A percentile compares a stretch with the other conserved stretches of the same genome.
These are phyloP conservation scores for Parasarocladium wereldwijsianum DNA, from an alignment of 2,329 filamentous ascomycete species.

Conservation along the genomic window DNA sequence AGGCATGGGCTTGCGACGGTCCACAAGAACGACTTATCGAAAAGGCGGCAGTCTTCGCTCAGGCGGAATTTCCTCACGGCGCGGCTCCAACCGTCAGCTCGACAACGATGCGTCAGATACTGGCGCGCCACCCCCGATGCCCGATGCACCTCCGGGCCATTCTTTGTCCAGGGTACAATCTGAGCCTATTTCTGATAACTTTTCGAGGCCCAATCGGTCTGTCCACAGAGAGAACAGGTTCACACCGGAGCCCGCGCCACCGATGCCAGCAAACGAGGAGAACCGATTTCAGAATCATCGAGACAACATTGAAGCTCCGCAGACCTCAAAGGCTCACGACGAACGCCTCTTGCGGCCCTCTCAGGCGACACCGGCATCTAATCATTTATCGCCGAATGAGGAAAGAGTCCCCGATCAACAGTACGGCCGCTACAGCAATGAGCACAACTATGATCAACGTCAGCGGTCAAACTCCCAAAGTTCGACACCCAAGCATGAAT, in stretches of 20 bases:
- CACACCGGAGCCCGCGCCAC: slow-evolving; percentile 31
- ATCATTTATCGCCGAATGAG: slow-evolving; percentile 3
- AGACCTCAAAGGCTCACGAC: slow-evolving; percentile 22
- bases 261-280: neutral
- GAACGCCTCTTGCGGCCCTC: slow-evolving; percentile 1
- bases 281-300: neutral
- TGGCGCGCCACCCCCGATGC: slow-evolving; percentile 16
- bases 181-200: slow-evolving; percentile 42
- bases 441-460: too few species aligned
- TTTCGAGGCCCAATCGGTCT: slow-evolving; percentile 41
- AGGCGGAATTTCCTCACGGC: slow-evolving; percentile 61
- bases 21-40: slow-evolving; percentile 82
- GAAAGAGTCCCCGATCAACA: neutral
- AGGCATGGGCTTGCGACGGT: slow-evolving; percentile 70
- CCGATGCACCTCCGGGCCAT: slow-evolving; percentile 33
- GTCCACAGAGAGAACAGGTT: slow-evolving; percentile 34
- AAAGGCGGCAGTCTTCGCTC: slow-evolving; percentile 71
- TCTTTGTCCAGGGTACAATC: slow-evolving; percentile 51
- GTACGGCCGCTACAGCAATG: neutral
- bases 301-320: slow-evolving; percentile 38
- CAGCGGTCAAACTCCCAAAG: too few species aligned
- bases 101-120: slow-evolving; percentile 34
- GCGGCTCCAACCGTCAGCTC: slow-evolving; percentile 46
- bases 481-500: too few species aligned
- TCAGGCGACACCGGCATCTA: neutral